These are phyloP conservation scores for Moringa oleifera DNA, from an alignment of 345 rosid species.

Conservation along the genomic window DNA sequence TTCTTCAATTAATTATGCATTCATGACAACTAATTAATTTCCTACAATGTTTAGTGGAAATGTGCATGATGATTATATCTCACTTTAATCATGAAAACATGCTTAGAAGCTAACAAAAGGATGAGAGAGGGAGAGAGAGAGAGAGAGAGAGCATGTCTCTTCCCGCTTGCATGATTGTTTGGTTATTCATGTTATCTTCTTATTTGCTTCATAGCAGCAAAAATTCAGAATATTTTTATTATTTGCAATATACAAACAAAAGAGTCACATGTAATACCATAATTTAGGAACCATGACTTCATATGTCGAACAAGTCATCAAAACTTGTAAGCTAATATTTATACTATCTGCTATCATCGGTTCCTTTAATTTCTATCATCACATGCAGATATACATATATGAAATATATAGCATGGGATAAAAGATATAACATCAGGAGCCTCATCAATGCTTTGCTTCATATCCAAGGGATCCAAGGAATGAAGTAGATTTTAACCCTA, in stretches of 20 bases:
- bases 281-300: no score
- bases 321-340: no score
- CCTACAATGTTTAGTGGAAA: slow-evolving; percentile 24
- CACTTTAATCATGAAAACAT: slow-evolving; percentile 60
- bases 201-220: slow-evolving; percentile 10
- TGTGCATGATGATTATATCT: slow-evolving; percentile 23
- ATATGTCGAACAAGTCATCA: no score
- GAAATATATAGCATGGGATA: no score
- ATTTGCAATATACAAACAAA: no score
- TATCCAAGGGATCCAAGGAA: slow-evolving; percentile 21
- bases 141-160: slow-evolving; percentile 2
- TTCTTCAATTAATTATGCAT: no score
- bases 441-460: slow-evolving; percentile 27
- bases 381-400: no score
- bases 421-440: not conserved
- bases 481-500: no score
- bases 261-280: not conserved
- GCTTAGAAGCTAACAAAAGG: slow-evolving; percentile 82
- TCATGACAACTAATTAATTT: no score
- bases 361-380: no score
- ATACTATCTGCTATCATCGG: no score
- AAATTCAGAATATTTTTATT: no score
- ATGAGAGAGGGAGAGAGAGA: slow-evolving; percentile 8
- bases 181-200: slow-evolving; percentile 20
- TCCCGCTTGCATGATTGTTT: slow-evolving; percentile 22